Evolutionary conservation across 169 alveolate genomes (phyloP).

Genomic region (Babesia divergens): DNA sequence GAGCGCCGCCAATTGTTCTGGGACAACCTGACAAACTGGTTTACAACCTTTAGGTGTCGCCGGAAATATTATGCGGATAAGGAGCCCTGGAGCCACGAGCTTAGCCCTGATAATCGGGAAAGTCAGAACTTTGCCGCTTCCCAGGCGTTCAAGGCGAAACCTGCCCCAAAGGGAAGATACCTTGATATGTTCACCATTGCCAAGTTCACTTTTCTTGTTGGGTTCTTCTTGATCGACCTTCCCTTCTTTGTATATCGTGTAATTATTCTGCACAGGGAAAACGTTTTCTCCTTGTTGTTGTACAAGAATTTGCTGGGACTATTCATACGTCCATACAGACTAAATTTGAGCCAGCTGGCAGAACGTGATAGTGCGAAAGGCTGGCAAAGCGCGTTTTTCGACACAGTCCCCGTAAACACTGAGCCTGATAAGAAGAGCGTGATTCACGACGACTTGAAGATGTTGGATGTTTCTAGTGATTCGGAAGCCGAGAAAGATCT

Average conservation of each 20-base stretch:
- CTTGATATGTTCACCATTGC: constrained; percentile 67
- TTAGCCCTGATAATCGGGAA: background rate
- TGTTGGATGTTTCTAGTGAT: constrained; percentile 5
- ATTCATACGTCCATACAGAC: constrained; percentile 54
- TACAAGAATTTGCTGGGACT: constrained; percentile 53
- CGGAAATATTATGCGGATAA: background rate
- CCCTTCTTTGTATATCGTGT: constrained; percentile 56
- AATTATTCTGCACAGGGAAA: constrained; percentile 1
- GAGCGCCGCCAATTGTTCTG: constrained; percentile 3
- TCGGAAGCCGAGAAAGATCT: constrained; percentile 14
- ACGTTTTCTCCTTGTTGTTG: constrained; percentile 50
- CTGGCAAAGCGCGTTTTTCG: constrained; percentile 57
- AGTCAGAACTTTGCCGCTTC: background rate
- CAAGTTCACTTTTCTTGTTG: constrained; percentile 52
- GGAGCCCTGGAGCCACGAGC: background rate
- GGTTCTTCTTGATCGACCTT: constrained; percentile 53
- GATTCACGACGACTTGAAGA: constrained; percentile 36
- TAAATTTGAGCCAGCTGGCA: constrained; percentile 61
- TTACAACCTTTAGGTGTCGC: background rate
- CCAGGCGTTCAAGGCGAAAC: background rate
- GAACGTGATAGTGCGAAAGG: constrained; percentile 67
- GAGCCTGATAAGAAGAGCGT: constrained; percentile 5
- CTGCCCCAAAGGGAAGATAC: constrained; percentile 15
- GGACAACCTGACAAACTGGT: background rate
- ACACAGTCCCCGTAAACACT: constrained; percentile 8